Base-by-base conservation (phyloP, 2,329 filamentous ascomycete genomes). In the Penicillium sp. region DNA sequence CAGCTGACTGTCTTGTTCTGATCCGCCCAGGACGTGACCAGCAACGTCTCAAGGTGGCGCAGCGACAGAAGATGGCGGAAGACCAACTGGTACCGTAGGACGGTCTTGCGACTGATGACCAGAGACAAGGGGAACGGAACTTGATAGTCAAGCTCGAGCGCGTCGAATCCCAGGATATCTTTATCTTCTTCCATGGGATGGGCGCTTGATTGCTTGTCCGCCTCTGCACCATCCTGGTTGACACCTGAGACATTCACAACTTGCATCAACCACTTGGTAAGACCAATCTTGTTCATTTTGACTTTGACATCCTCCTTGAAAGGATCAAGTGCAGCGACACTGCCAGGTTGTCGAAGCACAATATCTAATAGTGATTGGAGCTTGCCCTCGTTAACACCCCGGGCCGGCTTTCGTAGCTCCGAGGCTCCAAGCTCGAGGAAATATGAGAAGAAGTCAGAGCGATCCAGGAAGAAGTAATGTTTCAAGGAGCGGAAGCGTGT, bases 281-380 rank as follows among this genome's bases (percentile, higher is more conserved):
- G 84, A 5, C 91, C 91, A 38, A 93, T 87, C 64, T 96, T 92
- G 71, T 97, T 97, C 89, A 97, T 97, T 67, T 92, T 88, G 21
- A 99, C 91, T 74, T 95, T 96, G 73, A 99, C 91, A 69, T 99
- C 93, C 75, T 99, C 94, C 70, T 97, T 99, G 81, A 96, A 99
- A 0, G 93, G 92, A 70, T 99, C 94, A 54, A 96, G 84, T 0
- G 92, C 92, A 13, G 96, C 93, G 45, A 96, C 89, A 66, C 90
- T 97, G 40, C 94, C 94, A 2, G 94, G 92, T 67, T 99, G 94
- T n/a, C 94, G 91, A 47, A 99, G 82, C 0, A 97, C 93, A 24
- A 97, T 83, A 71, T 99, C 94, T n/a, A 99, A 84, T 27, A 99
- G 80, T 9, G 92, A 97, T 72, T 99, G 94, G 40, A 99, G 81